These are phyloP conservation scores for Fraxinus greggii DNA, from an alignment of 305 asterid species.

Conservation along the genomic window DNA sequence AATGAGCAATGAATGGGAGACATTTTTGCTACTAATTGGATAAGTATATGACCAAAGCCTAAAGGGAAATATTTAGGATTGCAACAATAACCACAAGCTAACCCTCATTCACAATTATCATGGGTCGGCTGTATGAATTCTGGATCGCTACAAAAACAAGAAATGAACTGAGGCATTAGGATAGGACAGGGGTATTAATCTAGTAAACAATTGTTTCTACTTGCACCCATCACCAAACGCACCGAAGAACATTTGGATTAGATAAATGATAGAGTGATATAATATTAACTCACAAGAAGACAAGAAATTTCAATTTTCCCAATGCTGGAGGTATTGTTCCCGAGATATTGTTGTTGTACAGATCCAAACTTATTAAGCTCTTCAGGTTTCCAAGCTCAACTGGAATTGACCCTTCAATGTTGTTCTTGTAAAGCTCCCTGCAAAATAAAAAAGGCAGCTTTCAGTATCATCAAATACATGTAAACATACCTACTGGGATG, in stretches of 20 bases:
- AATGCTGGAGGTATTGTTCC: conserved; percentile 70
- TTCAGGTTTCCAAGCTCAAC: conserved; percentile 84
- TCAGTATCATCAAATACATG: conserved; percentile 8
- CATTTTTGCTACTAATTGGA: background rate
- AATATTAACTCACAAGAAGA: conserved; percentile 66
- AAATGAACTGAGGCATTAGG: conserved; percentile 4
- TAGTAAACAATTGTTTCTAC: background rate
- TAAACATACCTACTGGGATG: background rate
- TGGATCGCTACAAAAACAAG: background rate
- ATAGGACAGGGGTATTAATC: conserved; percentile 5
- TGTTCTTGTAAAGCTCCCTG: conserved; percentile 91
- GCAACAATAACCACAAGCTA: background rate
- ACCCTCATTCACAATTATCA: background rate
- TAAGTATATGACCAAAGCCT: background rate
- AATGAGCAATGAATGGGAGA: background rate
- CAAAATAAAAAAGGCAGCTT: conserved; percentile 20
- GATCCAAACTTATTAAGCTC: conserved; percentile 88
- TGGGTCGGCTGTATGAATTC: background rate
- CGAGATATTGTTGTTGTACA: conserved; percentile 81
- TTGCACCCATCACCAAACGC: conserved; percentile 11
- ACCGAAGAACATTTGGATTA: conserved; percentile 15
- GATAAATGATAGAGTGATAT: conserved; percentile 3
- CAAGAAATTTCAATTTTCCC: conserved; percentile 76
- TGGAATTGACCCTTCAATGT: conserved; percentile 78
- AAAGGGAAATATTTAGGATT: background rate